Percentiles rank a stretch among this genome's conserved stretches.
Evolutionary conservation across 805 yeast species (phyloP).

Genomic region (Blastobotrys robertii): DNA sequence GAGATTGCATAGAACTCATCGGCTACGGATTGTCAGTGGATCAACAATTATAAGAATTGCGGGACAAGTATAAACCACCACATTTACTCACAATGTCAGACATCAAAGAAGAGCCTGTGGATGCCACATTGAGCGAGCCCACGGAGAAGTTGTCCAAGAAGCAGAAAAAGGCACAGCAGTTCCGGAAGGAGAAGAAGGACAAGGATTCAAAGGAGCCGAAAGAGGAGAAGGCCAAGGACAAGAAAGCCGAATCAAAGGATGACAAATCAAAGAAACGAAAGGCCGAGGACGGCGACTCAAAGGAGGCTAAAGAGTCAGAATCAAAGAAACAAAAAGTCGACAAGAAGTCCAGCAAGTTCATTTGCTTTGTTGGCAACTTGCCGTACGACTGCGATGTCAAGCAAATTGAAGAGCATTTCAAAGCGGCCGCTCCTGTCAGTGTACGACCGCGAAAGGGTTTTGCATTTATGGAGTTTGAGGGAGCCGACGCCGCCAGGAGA

Average conservation of each 20-base stretch:
- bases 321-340: constrained; percentile 33
- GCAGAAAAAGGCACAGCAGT: constrained; percentile 23
- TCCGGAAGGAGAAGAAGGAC: constrained; percentile 17
- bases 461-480: constrained; percentile 86
- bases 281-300: constrained; percentile 5
- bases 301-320: constrained; percentile 8
- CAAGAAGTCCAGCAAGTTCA: constrained; percentile 34
- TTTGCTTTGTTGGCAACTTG: constrained; percentile 83
- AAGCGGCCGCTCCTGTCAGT: constrained; percentile 54
- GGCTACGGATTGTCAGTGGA: no score
- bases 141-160: constrained; percentile 22
- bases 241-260: constrained; percentile 12
- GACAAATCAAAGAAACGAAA: constrained; percentile 10
- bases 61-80: no score
- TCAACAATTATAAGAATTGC: no score
- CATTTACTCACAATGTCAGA: neutral
- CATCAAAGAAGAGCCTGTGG: neutral
- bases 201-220: constrained; percentile 4
- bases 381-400: constrained; percentile 61
- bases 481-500: constrained; percentile 58
- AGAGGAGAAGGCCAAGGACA: constrained; percentile 10
- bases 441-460: constrained; percentile 62
- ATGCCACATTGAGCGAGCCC: neutral
- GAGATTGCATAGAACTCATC: no score
- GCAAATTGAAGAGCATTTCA: constrained; percentile 63